Evolutionary conservation across 139 green algal species (phyloP).

Genomic region (Haematococcus lacustris): DNA sequence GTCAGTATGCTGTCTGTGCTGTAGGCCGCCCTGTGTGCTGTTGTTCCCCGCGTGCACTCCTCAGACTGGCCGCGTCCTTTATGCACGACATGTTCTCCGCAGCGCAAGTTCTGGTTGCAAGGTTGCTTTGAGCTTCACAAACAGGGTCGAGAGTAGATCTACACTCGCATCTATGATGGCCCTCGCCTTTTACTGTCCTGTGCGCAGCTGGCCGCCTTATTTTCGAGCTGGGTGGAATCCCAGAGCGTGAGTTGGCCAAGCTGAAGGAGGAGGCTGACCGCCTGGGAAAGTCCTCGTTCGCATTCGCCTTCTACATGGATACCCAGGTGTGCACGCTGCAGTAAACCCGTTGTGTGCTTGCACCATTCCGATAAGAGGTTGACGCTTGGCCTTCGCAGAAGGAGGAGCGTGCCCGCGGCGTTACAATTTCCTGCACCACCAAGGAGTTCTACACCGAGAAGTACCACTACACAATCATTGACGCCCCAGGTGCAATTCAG

Average conservation of each 20-base stretch:
- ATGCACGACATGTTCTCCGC: too few relatives aligned
- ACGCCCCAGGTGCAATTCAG: slow-evolving; percentile 80
- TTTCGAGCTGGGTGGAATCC: slow-evolving; percentile 97
- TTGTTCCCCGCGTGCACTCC: too few relatives aligned
- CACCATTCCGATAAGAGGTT: too few relatives aligned
- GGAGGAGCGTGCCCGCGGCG: slow-evolving; percentile 89
- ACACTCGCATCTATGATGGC: too few relatives aligned
- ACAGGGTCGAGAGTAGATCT: too few relatives aligned
- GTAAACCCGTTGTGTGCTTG: too few relatives aligned
- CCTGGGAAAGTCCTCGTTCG: slow-evolving; percentile 88
- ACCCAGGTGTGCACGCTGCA: too few relatives aligned
- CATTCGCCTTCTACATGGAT: slow-evolving; percentile 91
- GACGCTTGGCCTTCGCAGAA: too few relatives aligned
- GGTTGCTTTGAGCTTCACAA: too few relatives aligned
- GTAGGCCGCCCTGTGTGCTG: too few relatives aligned
- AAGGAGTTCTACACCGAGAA: slow-evolving; percentile 99
- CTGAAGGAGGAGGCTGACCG: slow-evolving; percentile 85
- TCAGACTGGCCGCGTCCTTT: too few relatives aligned
- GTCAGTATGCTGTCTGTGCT: slow-evolving; percentile 6
- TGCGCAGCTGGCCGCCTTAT: slow-evolving; percentile 90
- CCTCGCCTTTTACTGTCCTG: neutral
- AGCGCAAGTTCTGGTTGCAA: too few relatives aligned
- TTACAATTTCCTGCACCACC: slow-evolving; percentile 95
- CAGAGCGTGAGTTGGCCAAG: slow-evolving; percentile 96
- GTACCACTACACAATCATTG: slow-evolving; percentile 98